Conservation (phyloP, 148 eudicot species). For the Amaranthus cruentus region DNA sequence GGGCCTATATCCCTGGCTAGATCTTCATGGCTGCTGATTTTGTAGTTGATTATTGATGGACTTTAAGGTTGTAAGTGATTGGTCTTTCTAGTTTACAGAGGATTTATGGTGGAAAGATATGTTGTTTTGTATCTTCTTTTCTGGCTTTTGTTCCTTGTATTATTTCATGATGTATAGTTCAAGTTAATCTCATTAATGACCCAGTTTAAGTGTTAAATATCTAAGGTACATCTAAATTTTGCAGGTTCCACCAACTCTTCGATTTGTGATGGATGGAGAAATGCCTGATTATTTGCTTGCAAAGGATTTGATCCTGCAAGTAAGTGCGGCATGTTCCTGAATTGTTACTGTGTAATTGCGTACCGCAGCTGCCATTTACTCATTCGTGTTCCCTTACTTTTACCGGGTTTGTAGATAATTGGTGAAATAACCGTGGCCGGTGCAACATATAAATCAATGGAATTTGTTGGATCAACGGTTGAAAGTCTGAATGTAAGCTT, state of each 20-base stretch:
- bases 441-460: constrained; percentile 98
- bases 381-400: neutral
- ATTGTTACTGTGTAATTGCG: neutral
- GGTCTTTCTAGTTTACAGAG: neutral
- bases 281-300: constrained; percentile 93
- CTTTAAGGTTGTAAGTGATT: no score
- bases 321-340: constrained; percentile 23
- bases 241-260: constrained; percentile 92
- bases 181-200: no score
- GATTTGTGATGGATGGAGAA: constrained; percentile 97
- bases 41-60: no score
- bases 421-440: constrained; percentile 98
- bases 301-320: constrained; percentile 95
- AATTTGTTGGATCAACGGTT: constrained; percentile 86
- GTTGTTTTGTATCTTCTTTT: neutral
- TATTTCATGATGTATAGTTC: no score
- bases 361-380: no score
- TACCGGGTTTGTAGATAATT: constrained; percentile 56
- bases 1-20: neutral
- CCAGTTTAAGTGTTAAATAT: neutral
- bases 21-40: neutral
- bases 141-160: neutral
- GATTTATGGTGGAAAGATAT: neutral
- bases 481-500: constrained; percentile 72
- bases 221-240: constrained; percentile 4